Base-by-base conservation (phyloP, 202 grass and related monocot genomes). In the Setaria italica region DNA sequence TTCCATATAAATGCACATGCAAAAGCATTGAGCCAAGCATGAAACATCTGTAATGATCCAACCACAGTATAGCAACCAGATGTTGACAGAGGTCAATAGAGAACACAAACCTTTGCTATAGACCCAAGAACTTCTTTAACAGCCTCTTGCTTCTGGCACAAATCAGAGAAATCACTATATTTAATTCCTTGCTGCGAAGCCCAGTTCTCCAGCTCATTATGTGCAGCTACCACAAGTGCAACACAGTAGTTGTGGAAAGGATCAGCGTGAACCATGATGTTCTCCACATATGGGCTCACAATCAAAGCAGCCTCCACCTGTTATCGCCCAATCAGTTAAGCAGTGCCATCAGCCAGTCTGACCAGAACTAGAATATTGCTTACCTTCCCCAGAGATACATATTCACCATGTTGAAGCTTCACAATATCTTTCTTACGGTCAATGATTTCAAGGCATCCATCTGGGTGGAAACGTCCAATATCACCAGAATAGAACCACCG, bases 341-440 rank as follows among this genome's bases (percentile, higher is more conserved):
- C 76, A 66, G 49, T 71, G 60, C 21, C 80, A 83, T 69, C 20
- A 76, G 20, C 41, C 58, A 56, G 29, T 80, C 67, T 45, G 67
- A 89, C 29, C 63, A 76, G 76, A 89, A 64, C 15, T 81, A 53
- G 55, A 76, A 76, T 56, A 85, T 63, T 49, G 14, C 15, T 25
- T 84, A 98, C 95, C 95, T 98, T 98, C 66, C 95, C 95, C 0
- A 95, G 78, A 87, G 93, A 98, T 74, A 98, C 87, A 74, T 98
- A 98, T 98, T 98, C 95, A 46, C 95, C 95, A 88, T 92, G 93
- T 58, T 94, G 91, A 81, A 98, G 95, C 79, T 98, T 98, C 74
- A 98, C 95, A 49, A 98, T 95, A 86, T 98, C 95, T 85, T 98
- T 98, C 77, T 98, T 98, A 25, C 93, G 87, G 81, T 98, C 93